Evolutionary conservation across 2,329 filamentous ascomycete species (phyloP), one percentile per base, ranked within the genome.

Genomic region (Cyclaneusma minus): DNA sequence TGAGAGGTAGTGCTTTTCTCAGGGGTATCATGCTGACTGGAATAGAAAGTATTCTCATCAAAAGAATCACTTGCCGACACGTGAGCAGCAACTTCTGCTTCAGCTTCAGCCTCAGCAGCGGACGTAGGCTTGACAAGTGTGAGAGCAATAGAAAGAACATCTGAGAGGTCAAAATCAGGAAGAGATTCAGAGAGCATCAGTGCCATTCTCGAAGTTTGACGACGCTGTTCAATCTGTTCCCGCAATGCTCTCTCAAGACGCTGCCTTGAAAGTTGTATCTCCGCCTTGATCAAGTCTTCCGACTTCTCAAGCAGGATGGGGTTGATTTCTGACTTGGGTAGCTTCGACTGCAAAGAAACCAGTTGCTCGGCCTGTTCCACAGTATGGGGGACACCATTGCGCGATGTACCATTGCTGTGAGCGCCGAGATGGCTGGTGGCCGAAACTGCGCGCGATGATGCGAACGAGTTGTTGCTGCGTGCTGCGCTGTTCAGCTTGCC

Each of bases 21-120:
- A 33, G 68, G 68, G 36, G 84, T 92, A 49, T 85, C 80, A 59
- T 85, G 76, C 56, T 78, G 81, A 55, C 85, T 94, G 39, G 87
- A 94, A 60, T 95, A 94, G 53, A 92, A 92, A 21, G 84, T 89
- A 47, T 91, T 84, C 49, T 91, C 78, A 54, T 94, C 84, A 56
- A 84, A 81, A 18, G 82, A 89, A 51, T 87, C 81, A 64, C 64
- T 79, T 45, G 67, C 64, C 49, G 71, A 70, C 44, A 60, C 61
- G 51, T 74, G 64, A 60, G 58, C 52, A 54, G 48, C 54, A 51
- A 52, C 42, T 39, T 52, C 61, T 40, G 60, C 60, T 56, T 68
- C 66, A 60, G 60, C 58, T 43, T 60, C 51, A 40, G 65, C 53
- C 39, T 63, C 60, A 48, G 62, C 52, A 42, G 67, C 53, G 36